phyloP scores from a whole-genome alignment of 108 stramenopile species.

The Seminavis robusta region DNA sequence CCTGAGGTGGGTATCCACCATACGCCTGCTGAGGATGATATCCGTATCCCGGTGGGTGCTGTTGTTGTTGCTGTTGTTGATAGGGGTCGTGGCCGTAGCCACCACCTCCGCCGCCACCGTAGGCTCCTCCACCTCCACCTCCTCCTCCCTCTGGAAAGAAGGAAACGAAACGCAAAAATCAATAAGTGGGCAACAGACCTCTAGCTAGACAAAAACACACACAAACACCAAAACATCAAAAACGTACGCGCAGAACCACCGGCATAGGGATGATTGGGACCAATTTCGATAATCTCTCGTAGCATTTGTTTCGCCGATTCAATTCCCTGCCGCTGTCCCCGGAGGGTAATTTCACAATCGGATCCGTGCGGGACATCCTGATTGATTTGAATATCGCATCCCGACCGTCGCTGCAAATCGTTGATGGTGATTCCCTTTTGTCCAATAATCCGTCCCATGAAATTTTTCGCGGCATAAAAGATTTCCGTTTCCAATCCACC shows the following conservation, averaged over 20 bases:
- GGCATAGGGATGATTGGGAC: constrained; percentile 85
- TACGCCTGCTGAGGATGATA: neutral
- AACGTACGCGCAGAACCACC: constrained; percentile 52
- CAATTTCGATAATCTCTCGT: constrained; percentile 81
- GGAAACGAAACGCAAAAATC: neutral
- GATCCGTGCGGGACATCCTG: constrained; percentile 82
- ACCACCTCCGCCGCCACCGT: constrained; percentile 10
- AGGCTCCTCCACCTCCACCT: constrained; percentile 29
- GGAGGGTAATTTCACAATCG: constrained; percentile 80
- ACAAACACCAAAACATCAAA: constrained; percentile 1
- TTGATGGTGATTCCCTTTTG: constrained; percentile 87
- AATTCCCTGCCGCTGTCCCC: constrained; percentile 70
- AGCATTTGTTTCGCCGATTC: constrained; percentile 83
- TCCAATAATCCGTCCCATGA: constrained; percentile 90
- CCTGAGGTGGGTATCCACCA: too few relatives aligned
- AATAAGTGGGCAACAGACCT: neutral
- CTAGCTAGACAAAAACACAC: neutral
- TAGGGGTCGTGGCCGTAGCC: constrained; percentile 42
- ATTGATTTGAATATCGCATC: constrained; percentile 90
- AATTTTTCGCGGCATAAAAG: constrained; percentile 68
- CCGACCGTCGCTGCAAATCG: constrained; percentile 83
- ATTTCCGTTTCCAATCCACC: constrained; percentile 51
- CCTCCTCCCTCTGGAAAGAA: constrained; percentile 25
- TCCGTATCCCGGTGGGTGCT: constrained; percentile 2
- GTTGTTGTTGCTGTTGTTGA: constrained; percentile 13